Percentiles rank a stretch among this genome's conserved stretches.
phyloP scores from a whole-genome alignment of 1,139 yeast genomes.

The Ashbya aceris region DNA sequence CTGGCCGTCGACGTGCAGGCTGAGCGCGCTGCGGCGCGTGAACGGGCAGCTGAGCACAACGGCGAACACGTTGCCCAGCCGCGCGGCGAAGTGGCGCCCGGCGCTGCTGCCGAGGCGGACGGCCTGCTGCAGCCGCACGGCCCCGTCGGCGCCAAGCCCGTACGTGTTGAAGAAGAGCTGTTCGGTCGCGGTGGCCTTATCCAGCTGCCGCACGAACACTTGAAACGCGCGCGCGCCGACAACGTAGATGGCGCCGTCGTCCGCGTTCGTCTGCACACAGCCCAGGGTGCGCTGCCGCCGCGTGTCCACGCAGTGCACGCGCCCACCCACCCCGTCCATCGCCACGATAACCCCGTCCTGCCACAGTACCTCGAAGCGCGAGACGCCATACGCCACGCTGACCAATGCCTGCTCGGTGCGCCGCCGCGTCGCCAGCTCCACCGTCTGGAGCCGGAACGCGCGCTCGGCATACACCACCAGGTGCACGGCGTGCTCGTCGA shows the following conservation, averaged over 20 bases:
- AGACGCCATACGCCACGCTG: slow-evolving; percentile 3
- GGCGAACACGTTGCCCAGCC: slow-evolving; percentile 1
- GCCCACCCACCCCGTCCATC: slow-evolving; percentile 9
- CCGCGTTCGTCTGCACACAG: slow-evolving; percentile 4
- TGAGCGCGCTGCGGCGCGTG: neutral
- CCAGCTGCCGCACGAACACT: slow-evolving; percentile 8
- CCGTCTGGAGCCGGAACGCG: neutral
- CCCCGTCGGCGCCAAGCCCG: neutral
- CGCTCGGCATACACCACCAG: neutral
- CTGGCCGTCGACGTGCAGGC: neutral
- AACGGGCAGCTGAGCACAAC: slow-evolving; percentile 2
- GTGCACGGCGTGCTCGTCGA: neutral
- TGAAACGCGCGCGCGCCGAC: slow-evolving; percentile 1
- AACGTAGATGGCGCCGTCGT: neutral
- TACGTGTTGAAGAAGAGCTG: slow-evolving; percentile 7
- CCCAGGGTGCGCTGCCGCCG: slow-evolving; percentile 11
- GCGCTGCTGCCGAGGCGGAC: neutral
- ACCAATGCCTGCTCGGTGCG: slow-evolving; percentile 1
- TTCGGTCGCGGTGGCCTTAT: slow-evolving; percentile 6
- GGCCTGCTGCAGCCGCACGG: neutral
- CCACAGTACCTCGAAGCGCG: slow-evolving; percentile 6
- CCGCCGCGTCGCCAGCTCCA: neutral
- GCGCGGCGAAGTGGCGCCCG: slow-evolving; percentile 1
- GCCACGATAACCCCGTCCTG: slow-evolving; percentile 5
- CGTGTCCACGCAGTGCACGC: slow-evolving; percentile 12